Evolutionary conservation across 1,139 yeast species (phyloP), one percentile per base, ranked within the genome.

Genomic region (Hyphopichia wangnamkhiaoensis): DNA sequence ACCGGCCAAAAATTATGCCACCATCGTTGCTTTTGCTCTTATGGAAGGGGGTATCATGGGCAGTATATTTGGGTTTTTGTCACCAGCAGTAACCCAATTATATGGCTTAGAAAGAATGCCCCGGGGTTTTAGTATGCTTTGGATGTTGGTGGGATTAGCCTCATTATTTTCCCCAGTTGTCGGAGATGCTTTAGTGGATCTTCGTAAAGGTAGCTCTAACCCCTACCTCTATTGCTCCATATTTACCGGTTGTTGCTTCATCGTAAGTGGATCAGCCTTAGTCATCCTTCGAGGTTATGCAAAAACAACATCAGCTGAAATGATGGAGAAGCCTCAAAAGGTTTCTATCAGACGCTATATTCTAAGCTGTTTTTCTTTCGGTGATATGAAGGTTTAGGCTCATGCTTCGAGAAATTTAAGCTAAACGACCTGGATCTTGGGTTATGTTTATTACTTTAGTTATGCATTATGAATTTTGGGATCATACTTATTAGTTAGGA

Each of bases 1-100:
- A 28, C 83, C 84, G 2, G 72, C 80, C 9, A 57, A 76, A 36
- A 77, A 75, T 48, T 74, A 61, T 46, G 80, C 80, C 2, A 74
- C 80, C 3, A 71, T 79, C 2, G 33, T 54, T 12, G 43, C 40
- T n/a, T 45, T 53, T 25, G 48, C 48, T n/a, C 19, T 56, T 9
- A 17, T 54, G 4, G 38, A 42, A 26, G 60, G 60, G 1, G 34
- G 49, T 1, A 42, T 61, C 18, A 61, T 65, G 61, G 68, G 68
- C 1, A 38, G 58, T 1, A 49, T 66, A 3, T 30, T 30, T 18
- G 23, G 23, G 6, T 30, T 30, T 12, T n/a, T 30, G 24, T 9
- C 16, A 7, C 19, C 17, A 3, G 9, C 7, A 18, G 13, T n/a
- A 4, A 30, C 19, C 12, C 33, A 13, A 13, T 4, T 30, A n/a